phyloP scores from a whole-genome alignment of 192 early-diverging fungal species.

The Phlyctochytrium arcticum region DNA sequence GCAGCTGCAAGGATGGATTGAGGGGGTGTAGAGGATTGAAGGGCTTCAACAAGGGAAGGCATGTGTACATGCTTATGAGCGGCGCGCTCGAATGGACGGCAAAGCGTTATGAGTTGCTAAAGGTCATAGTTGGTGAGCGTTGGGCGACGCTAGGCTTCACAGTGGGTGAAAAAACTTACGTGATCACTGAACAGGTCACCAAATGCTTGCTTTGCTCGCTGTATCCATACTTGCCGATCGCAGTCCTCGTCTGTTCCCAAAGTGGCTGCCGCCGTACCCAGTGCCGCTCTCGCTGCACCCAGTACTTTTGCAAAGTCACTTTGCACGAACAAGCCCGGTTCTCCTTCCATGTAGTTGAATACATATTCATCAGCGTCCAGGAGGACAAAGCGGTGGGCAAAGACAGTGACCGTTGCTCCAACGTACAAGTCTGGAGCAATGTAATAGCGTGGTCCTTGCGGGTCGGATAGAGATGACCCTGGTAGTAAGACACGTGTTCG shows the following conservation, averaged over 20 bases:
- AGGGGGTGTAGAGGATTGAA: too few species aligned
- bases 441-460: conserved; percentile 50
- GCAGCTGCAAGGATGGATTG: too few species aligned
- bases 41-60: too few species aligned
- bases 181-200: too few species aligned
- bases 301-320: not conserved
- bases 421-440: conserved; percentile 45
- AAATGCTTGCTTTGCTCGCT: too few species aligned
- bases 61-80: too few species aligned
- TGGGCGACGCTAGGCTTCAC: too few species aligned
- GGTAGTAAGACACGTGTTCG: conserved; percentile 54
- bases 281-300: not conserved
- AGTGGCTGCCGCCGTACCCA: not conserved
- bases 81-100: too few species aligned
- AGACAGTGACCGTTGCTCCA: conserved; percentile 48
- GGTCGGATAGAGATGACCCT: conserved; percentile 34
- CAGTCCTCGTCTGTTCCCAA: not conserved
- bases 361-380: conserved; percentile 57
- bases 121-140: too few species aligned
- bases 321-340: conserved; percentile 4
- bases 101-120: too few species aligned
- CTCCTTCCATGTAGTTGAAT: conserved; percentile 21
- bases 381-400: conserved; percentile 48
- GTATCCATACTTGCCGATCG: not conserved
- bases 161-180: too few species aligned